Evolutionary conservation across 352 stramenopile species (phyloP), one percentile per base, ranked within the genome.

Genomic region (Phytophthora hybrid): DNA sequence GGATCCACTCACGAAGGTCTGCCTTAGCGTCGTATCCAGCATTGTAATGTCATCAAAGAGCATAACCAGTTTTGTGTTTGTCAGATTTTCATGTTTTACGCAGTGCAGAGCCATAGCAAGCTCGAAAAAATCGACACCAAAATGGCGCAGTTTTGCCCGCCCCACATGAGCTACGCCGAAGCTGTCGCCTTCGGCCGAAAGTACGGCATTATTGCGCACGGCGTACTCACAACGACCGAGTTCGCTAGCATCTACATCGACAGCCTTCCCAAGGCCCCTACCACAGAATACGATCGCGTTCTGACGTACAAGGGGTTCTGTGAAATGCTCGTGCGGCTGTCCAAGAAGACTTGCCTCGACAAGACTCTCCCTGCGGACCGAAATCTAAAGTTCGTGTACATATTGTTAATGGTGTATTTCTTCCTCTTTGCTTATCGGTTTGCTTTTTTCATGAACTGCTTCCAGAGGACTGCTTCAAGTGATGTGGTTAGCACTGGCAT

Each of bases 191-290:
- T 91, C 57, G 81, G 80, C 1, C 82, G 87, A 34, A 89, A 83
- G 66, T 95, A 93, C 67, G 88, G 87, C 26, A 76, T 95, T 59
- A 93, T 93, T n/a, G 80, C 84, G 13, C 84, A 91, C 58, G 83
- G 86, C 1, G 86, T 93, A 41, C 68, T 95, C 47, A 94, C 85
- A 10, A 92, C 87, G 54, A 93, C 87, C 66, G 85, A 93, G 73
- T 95, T 94, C 59, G 80, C 87, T 31, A 81, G 71, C 2, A 77
- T 89, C 21, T 95, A 94, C 72, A 89, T 93, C 64, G 88, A 93
- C 73, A 89, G 85, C 59, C 77, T 95, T 16, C 61, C 77, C 13
- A 94, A 93, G 61, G 62, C 71, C 0, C 83, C 82, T 1, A 46
- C 56, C n/a, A 76, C 85, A 26, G 84, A 94, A 65, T 80, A 80